Percentiles rank a stretch among this genome's conserved stretches.
phyloP scores from a whole-genome alignment of 371 early-diverging fungal species.

The Mortierella sp. region DNA sequence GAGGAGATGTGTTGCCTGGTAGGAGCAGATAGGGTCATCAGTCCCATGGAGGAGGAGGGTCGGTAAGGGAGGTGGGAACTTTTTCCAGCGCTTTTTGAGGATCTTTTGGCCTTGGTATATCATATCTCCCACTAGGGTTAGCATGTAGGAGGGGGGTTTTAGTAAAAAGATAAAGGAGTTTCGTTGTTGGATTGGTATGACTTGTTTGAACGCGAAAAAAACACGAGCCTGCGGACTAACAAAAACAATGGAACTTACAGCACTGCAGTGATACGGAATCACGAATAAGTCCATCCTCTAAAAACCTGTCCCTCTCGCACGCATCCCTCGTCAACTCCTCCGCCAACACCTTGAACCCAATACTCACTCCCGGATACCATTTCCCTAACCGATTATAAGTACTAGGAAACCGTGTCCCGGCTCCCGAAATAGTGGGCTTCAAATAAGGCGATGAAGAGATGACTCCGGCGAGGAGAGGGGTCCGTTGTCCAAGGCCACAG shows the following conservation, averaged over 20 bases:
- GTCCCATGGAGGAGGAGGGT: constrained; percentile 42
- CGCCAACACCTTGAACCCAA: constrained; percentile 21
- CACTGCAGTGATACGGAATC: constrained; percentile 41
- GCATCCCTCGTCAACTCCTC: constrained; percentile 44
- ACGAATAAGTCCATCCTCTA: constrained; percentile 33
- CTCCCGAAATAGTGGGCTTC: constrained; percentile 30
- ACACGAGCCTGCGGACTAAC: neutral
- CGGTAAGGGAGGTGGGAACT: constrained; percentile 37
- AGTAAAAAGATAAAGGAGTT: too few species aligned
- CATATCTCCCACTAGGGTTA: constrained; percentile 43
- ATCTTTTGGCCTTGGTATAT: constrained; percentile 52
- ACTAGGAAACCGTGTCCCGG: constrained; percentile 32
- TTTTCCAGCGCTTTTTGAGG: constrained; percentile 41
- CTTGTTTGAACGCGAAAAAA: neutral
- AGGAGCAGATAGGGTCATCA: constrained; percentile 40
- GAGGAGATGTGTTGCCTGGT: constrained; percentile 27
- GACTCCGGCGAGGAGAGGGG: constrained; percentile 32
- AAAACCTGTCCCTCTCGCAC: constrained; percentile 29
- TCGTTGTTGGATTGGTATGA: too few species aligned
- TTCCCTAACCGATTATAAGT: constrained; percentile 42
- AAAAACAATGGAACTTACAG: constrained; percentile 17
- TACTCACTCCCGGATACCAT: constrained; percentile 41
- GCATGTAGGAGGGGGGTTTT: too few species aligned
- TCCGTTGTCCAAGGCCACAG: constrained; percentile 40
- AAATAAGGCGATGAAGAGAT: constrained; percentile 44